Percentiles rank a stretch among this genome's conserved stretches.
Evolutionary conservation across 1,139 yeast genomes (phyloP).

Genomic region (Yamadazyma atmosphaerica): DNA sequence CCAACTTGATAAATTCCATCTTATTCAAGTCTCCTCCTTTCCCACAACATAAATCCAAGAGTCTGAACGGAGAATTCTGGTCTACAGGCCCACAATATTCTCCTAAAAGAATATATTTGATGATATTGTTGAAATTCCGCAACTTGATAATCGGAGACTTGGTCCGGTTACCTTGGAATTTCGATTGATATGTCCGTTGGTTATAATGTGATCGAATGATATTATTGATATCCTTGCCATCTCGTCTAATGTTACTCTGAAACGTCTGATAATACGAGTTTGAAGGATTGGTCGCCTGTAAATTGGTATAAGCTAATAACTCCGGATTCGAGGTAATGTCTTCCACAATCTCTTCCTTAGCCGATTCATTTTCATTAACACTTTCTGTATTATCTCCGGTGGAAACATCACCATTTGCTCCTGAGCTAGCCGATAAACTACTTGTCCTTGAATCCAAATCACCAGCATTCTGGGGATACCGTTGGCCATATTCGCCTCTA

Average conservation of each 20-base stretch:
- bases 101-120: slow-evolving; percentile 82
- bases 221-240: slow-evolving; percentile 46
- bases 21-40: slow-evolving; percentile 96
- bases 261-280: slow-evolving; percentile 37
- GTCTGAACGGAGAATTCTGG: slow-evolving; percentile 42
- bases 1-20: slow-evolving; percentile 73
- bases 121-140: slow-evolving; percentile 87
- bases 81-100: slow-evolving; percentile 35
- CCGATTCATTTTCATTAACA: no score
- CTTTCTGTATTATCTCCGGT: slow-evolving; percentile 12
- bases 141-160: slow-evolving; percentile 83
- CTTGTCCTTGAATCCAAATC: no score
- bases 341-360: no score
- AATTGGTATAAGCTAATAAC: slow-evolving; percentile 33
- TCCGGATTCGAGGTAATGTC: slow-evolving; percentile 13
- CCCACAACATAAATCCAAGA: slow-evolving; percentile 92
- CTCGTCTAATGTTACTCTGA: slow-evolving; percentile 40
- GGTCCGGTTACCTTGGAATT: slow-evolving; percentile 58
- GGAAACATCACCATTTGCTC: no score
- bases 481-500: not conserved
- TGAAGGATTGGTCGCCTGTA: slow-evolving; percentile 34
- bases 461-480: no score
- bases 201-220: slow-evolving; percentile 84
- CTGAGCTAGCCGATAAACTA: no score
- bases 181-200: slow-evolving; percentile 73